Percentiles rank a stretch among this genome's conserved stretches.
Evolutionary conservation across 2,329 filamentous ascomycete species (phyloP).

Genomic region (Parasarocladium wereldwijsianum): DNA sequence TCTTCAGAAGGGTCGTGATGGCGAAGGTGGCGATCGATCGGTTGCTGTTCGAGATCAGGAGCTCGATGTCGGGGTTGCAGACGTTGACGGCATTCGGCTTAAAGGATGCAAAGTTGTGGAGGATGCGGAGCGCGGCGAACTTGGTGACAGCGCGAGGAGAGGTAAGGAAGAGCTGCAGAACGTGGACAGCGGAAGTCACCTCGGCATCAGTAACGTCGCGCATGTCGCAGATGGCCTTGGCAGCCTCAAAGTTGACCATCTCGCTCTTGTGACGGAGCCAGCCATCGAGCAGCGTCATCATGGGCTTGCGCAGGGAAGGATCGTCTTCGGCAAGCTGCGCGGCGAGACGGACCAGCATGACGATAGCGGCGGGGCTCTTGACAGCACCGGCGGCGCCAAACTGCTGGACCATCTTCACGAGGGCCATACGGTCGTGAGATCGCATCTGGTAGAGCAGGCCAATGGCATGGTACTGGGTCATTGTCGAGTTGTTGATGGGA

Average conservation of each 20-base stretch:
- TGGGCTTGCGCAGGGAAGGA: conserved; percentile 72
- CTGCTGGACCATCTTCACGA: conserved; percentile 99
- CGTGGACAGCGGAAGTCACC: conserved; percentile 82
- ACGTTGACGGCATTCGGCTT: conserved; percentile 83
- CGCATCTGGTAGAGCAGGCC: conserved; percentile 96
- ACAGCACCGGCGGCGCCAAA: conserved; percentile 83
- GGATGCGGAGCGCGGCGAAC: conserved; percentile 89
- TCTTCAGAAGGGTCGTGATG: conserved; percentile 95
- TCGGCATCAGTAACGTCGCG: conserved; percentile 85
- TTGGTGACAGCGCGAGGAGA: conserved; percentile 93
- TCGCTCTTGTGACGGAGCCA: conserved; percentile 98
- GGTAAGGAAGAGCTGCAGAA: conserved; percentile 90
- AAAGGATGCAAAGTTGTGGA: conserved; percentile 93
- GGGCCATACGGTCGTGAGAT: conserved; percentile 89
- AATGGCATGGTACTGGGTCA: conserved; percentile 98
- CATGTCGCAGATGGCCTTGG: conserved; percentile 94
- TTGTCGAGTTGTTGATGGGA: conserved; percentile 84
- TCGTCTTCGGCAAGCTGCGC: conserved; percentile 93
- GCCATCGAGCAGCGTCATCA: conserved; percentile 92
- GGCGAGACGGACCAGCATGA: conserved; percentile 84
- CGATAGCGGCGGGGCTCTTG: conserved; percentile 84
- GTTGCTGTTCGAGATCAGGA: conserved; percentile 92
- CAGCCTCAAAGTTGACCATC: conserved; percentile 98
- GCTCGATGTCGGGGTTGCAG: conserved; percentile 96
- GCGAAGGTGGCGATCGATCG: conserved; percentile 96